Percentiles rank a stretch among this genome's conserved stretches.
Evolutionary conservation across 495 filamentous ascomycete species (phyloP).

Genomic region (Penicillium pancosmium): DNA sequence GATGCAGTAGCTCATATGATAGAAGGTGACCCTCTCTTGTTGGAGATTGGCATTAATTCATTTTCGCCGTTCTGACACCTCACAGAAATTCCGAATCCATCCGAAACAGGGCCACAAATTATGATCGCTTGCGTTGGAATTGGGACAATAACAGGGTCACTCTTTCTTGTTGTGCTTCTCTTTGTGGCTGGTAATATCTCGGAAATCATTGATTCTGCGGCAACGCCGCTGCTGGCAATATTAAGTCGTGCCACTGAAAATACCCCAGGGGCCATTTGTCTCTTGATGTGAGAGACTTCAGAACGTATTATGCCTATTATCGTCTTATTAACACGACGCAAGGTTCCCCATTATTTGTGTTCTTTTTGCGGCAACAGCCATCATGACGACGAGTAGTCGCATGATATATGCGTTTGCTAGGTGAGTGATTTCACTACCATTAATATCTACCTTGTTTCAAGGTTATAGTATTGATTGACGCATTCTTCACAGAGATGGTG

Average conservation of each 20-base stretch:
- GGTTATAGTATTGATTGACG: too few species aligned
- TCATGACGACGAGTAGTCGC: conserved; percentile 76
- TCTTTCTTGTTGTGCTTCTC: conserved; percentile 69
- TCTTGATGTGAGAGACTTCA: conserved; percentile 57
- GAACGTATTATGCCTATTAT: too few species aligned
- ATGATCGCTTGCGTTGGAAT: conserved; percentile 74
- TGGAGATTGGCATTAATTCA: neutral
- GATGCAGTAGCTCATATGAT: conserved; percentile 58
- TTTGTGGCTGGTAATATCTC: conserved; percentile 63
- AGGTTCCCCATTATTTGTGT: conserved; percentile 72
- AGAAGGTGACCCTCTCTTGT: conserved; percentile 34
- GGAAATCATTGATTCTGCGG: conserved; percentile 59
- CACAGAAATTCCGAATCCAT: conserved; percentile 69
- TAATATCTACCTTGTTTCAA: neutral
- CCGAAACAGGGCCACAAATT: conserved; percentile 67
- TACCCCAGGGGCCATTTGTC: conserved; percentile 65
- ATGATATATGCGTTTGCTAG: conserved; percentile 77
- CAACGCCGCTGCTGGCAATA: conserved; percentile 70
- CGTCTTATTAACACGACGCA: conserved; percentile 10
- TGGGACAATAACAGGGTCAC: conserved; percentile 66
- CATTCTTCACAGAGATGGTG: conserved; percentile 57
- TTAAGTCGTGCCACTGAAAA: conserved; percentile 68
- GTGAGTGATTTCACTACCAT: conserved; percentile 16
- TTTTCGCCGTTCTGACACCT: neutral
- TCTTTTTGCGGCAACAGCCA: conserved; percentile 67